Conservation (phyloP, 441 rosid species). For the Adansonia grandidieri region DNA sequence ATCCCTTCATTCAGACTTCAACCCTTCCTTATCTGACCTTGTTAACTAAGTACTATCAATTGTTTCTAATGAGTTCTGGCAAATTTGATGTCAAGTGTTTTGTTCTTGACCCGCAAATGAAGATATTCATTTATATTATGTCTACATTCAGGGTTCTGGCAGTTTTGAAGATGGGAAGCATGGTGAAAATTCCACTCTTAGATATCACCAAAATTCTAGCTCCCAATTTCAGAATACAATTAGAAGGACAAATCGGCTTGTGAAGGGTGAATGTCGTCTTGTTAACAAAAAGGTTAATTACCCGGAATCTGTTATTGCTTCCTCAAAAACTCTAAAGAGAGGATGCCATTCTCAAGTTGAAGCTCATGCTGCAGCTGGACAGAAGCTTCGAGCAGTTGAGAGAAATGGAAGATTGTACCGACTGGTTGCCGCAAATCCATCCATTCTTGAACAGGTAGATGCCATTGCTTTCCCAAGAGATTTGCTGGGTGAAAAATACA, state of each 20-base stretch:
- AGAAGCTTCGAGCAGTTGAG: conserved; percentile 44
- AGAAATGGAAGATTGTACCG: conserved; percentile 39
- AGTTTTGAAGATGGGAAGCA: conserved; percentile 32
- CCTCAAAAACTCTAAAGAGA: conserved; percentile 47
- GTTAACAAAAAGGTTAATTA: conserved; percentile 34
- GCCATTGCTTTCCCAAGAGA: conserved; percentile 43
- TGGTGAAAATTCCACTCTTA: conserved; percentile 17
- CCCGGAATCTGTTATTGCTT: conserved; percentile 35
- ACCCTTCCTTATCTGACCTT: conserved; percentile 6
- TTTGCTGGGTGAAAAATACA: conserved; percentile 35
- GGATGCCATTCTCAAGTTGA: conserved; percentile 39
- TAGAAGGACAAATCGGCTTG: conserved; percentile 33
- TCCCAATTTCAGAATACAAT: conserved; percentile 34
- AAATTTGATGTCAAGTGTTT: conserved; percentile 10
- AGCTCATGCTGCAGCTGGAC: conserved; percentile 35
- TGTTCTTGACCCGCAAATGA: not conserved
- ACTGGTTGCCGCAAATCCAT: conserved; percentile 32
- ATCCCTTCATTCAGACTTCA: conserved; percentile 7
- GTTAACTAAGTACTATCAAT: not conserved
- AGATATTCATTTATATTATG: conserved; percentile 22
- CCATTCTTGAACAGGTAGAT: conserved; percentile 36
- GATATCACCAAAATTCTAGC: conserved; percentile 36
- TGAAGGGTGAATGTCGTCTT: conserved; percentile 33
- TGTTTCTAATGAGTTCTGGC: not conserved
- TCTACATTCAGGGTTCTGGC: conserved; percentile 44